Evolutionary conservation across 2,329 filamentous ascomycete genomes (phyloP).

Genomic region (Teratosphaeria zuluensis): DNA sequence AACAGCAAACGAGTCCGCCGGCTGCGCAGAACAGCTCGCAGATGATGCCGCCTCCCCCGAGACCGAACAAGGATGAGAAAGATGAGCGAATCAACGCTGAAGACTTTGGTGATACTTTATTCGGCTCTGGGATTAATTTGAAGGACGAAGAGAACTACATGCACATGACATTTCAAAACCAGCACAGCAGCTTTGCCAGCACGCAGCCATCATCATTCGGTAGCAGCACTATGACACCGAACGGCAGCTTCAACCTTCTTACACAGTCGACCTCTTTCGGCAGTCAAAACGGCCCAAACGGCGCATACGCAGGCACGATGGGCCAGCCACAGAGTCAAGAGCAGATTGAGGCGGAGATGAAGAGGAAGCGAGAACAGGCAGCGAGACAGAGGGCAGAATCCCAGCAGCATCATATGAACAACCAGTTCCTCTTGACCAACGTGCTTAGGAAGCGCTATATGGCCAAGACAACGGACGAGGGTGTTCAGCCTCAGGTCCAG

Average conservation of each 20-base stretch:
- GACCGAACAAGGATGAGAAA: constrained; percentile 44
- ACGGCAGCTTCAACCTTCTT: constrained; percentile 38
- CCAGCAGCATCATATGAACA: constrained; percentile 59
- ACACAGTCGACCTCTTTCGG: constrained; percentile 33
- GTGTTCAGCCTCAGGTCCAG: constrained; percentile 50
- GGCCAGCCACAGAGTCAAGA: constrained; percentile 49
- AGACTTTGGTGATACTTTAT: constrained; percentile 74
- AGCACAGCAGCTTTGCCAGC: constrained; percentile 28
- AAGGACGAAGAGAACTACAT: constrained; percentile 78
- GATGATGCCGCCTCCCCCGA: constrained; percentile 53
- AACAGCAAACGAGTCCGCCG: constrained; percentile 6
- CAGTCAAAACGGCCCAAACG: constrained; percentile 17
- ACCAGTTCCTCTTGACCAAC: constrained; percentile 62
- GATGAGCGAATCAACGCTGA: constrained; percentile 54
- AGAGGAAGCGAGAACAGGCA: constrained; percentile 57
- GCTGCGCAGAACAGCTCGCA: constrained; percentile 5
- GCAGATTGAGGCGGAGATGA: constrained; percentile 56
- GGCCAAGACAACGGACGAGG: constrained; percentile 49
- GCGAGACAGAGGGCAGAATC: constrained; percentile 51
- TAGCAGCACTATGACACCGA: constrained; percentile 36
- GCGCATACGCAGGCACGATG: constrained; percentile 36
- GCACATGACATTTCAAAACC: constrained; percentile 53
- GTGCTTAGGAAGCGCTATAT: constrained; percentile 45
- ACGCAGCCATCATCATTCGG: constrained; percentile 35
- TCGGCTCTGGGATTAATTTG: constrained; percentile 77